Evolutionary conservation across 768 basidiomycete species (phyloP).

Genomic region (Fomitopsis pulvina): DNA sequence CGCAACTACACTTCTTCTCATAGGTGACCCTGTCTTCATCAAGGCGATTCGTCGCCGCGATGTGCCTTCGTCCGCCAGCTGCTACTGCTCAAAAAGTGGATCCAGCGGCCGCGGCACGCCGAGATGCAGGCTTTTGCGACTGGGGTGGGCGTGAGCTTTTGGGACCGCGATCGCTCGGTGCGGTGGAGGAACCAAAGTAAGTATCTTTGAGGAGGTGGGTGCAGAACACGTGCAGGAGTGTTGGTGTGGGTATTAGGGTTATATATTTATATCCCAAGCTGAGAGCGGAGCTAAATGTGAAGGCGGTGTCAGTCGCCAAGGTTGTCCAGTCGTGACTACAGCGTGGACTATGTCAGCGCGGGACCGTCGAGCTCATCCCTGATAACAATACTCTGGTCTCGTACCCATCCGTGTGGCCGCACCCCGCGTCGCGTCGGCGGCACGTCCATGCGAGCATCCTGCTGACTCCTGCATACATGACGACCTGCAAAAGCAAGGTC

Average conservation of each 20-base stretch:
- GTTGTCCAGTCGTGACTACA: too few species aligned
- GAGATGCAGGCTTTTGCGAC: constrained; percentile 96
- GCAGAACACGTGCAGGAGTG: neutral
- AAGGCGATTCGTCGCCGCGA: constrained; percentile 97
- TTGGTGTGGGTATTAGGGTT: constrained; percentile 32
- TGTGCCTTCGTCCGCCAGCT: constrained; percentile 80
- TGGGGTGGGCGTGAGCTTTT: constrained; percentile 82
- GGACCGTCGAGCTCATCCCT: constrained; percentile 95
- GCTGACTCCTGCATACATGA: too few species aligned
- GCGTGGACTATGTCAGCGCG: constrained; percentile 90
- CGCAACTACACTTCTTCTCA: neutral
- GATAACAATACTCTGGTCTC: too few species aligned
- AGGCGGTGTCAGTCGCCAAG: constrained; percentile 88
- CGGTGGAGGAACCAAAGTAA: constrained; percentile 93
- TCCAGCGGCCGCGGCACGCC: constrained; percentile 81
- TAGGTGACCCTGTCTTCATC: constrained; percentile 87
- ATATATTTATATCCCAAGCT: constrained; percentile 78
- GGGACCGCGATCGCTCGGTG: constrained; percentile 92
- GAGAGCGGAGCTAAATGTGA: constrained; percentile 70
- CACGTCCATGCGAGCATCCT: too few species aligned
- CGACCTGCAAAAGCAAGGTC: too few species aligned
- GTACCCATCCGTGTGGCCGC: too few species aligned
- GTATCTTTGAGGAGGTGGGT: constrained; percentile 81
- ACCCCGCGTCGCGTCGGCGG: too few species aligned
- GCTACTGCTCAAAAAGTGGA: constrained; percentile 86